These are phyloP conservation scores for Aphanomyces stellatus DNA, from an alignment of 352 stramenopile genomes.

Conservation along the genomic window DNA sequence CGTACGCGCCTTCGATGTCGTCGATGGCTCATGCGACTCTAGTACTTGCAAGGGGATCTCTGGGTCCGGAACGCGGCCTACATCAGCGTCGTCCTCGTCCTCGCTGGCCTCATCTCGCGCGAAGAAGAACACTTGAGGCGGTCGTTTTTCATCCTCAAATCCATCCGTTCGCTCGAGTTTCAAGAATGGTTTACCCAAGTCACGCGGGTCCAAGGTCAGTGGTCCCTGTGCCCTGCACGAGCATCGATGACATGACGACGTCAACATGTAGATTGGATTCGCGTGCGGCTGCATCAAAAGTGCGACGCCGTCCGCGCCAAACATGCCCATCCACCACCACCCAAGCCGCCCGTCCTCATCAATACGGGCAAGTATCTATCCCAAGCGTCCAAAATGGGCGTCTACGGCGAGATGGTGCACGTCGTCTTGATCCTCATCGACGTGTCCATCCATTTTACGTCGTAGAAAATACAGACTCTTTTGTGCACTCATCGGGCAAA, in stretches of 20 bases:
- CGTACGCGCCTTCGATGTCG: background rate
- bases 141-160: conserved; percentile 20
- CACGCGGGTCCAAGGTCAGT: background rate
- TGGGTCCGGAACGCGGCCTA: conserved; percentile 26
- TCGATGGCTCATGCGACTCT: background rate
- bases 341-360: conserved; percentile 27
- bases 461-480: too few relatives aligned
- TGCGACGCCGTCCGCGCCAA: background rate
- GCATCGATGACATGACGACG: background rate
- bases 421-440: conserved; percentile 63
- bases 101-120: conserved; percentile 11
- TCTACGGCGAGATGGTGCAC: conserved; percentile 75
- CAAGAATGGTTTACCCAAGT: conserved; percentile 18
- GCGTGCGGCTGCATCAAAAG: conserved; percentile 1
- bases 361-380: conserved; percentile 69
- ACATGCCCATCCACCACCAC: background rate
- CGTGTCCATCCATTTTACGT: conserved; percentile 30
- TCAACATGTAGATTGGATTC: conserved; percentile 9
- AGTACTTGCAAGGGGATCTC: background rate
- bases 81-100: conserved; percentile 10
- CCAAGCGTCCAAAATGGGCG: conserved; percentile 59
- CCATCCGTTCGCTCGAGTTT: conserved; percentile 21
- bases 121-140: conserved; percentile 19
- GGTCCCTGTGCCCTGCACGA: background rate
- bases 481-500: too few relatives aligned